phyloP scores from a whole-genome alignment of 345 rosid species.

The Kernera saxatilis region DNA sequence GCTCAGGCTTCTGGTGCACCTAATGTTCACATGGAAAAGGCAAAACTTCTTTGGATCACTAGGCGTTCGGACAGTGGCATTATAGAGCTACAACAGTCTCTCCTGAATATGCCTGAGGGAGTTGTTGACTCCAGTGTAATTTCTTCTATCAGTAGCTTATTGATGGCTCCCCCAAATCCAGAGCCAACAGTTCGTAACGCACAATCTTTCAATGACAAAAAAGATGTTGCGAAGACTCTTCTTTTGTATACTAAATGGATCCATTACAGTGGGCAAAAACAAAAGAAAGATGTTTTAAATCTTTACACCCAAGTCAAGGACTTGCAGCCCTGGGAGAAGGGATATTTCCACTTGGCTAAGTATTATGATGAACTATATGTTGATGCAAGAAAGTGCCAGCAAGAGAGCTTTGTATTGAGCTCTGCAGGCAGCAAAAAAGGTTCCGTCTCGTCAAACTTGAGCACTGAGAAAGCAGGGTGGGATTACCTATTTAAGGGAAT shows the following conservation, averaged over 20 bases:
- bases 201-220: constrained; percentile 56
- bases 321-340: constrained; percentile 95
- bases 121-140: constrained; percentile 68
- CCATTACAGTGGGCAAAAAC: constrained; percentile 88
- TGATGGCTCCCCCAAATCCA: constrained; percentile 59
- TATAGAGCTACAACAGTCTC: constrained; percentile 83
- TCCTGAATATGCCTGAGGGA: constrained; percentile 80
- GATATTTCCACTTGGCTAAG: constrained; percentile 89
- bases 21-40: constrained; percentile 91
- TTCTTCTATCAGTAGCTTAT: constrained; percentile 69
- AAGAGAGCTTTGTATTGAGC: constrained; percentile 53
- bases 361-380: constrained; percentile 88
- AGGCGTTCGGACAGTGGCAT: constrained; percentile 89
- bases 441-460: constrained; percentile 41
- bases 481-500: constrained; percentile 66
- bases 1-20: constrained; percentile 91
- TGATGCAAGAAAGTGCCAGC: constrained; percentile 93
- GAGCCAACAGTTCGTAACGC: constrained; percentile 52
- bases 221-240: constrained; percentile 79
- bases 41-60: constrained; percentile 91
- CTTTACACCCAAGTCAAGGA: constrained; percentile 85
- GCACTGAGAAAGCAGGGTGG: constrained; percentile 76
- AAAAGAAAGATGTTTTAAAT: constrained; percentile 86
- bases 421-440: constrained; percentile 36
- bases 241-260: constrained; percentile 92